Base-by-base conservation (phyloP, 1,284 basidiomycete genomes). In the Tilletia setariae region DNA sequence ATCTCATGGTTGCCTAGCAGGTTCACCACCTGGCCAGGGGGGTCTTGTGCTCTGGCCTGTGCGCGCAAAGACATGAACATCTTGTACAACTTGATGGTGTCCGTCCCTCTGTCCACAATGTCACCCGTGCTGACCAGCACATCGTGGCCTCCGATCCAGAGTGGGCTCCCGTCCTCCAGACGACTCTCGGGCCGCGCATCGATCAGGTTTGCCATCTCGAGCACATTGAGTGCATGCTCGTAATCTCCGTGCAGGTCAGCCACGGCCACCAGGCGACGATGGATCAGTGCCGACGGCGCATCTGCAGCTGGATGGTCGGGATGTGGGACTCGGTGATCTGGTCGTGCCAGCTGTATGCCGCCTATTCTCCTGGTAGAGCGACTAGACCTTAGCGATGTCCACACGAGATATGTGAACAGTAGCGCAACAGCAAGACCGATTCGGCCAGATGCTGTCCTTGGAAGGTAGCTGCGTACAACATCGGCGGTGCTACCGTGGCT, bases 31-130 rank as follows among this genome's bases (percentile, higher is more conserved):
- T 68, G 56, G 2, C 80, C 80, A 2, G 56, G 56, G 8, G 56
- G 56, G 13, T 79, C 78, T 0, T 65, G 68, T 1, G 8, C 7
- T 0, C n/a, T 15, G 1, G 75, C 76, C 61, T 82, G 70, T 0
- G n/a, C 4, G 1, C 79, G 73, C 21, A 82, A 69, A 0, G 69
- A 61, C 19, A 69, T 69, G 53, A 79, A 82, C 25, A 82, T 65
- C 2, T 56, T 23, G 63, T 82, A 82, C n/a, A 82, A 70, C 13
- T 64, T 40, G 32, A 81, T 79, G 1, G 80, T 82, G 46, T 79
- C 80, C 66, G 80, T 78, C 0, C 80, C 80, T 2, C 80, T 71
- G 66, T 82, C 80, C 1, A 82, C 80, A 42, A 80, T 79, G 69
- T 82, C 80, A 15, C 80, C 80, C 1, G 80, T 82, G 15, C 72